Percentiles rank a stretch among this genome's conserved stretches.
Evolutionary conservation across 108 stramenopile species (phyloP).

Genomic region (Fragilaria radians): DNA sequence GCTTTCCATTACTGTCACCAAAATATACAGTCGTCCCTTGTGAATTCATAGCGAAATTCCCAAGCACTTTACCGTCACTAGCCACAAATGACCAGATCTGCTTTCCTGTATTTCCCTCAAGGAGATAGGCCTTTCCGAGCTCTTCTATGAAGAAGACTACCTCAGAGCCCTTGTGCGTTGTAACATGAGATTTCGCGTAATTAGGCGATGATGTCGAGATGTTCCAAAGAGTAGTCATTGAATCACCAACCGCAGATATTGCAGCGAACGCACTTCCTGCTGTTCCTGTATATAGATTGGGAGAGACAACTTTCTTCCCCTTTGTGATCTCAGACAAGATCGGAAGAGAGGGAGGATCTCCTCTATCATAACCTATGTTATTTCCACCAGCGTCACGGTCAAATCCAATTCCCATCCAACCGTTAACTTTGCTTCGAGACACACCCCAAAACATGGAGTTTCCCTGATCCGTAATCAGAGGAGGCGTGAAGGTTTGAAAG

Average conservation of each 20-base stretch:
- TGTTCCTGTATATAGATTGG: slow-evolving; percentile 10
- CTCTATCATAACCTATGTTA: slow-evolving; percentile 3
- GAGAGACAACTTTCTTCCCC: not conserved
- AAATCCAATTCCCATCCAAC: no score
- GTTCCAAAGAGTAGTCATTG: not conserved
- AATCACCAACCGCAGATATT: not conserved
- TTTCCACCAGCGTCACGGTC: slow-evolving; percentile 6
- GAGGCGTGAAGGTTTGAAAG: slow-evolving; percentile 27
- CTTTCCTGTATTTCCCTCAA: not conserved
- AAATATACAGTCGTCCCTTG: slow-evolving; percentile 13
- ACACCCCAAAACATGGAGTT: slow-evolving; percentile 15
- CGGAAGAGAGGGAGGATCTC: not conserved
- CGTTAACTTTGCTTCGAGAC: slow-evolving; percentile 22
- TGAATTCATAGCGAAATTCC: slow-evolving; percentile 14
- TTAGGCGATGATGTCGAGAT: not conserved
- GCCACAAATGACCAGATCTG: slow-evolving; percentile 7
- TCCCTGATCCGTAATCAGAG: slow-evolving; percentile 26
- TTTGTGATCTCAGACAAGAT: not conserved
- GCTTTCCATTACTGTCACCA: slow-evolving; percentile 4
- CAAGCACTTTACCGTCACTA: not conserved
- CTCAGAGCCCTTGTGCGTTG: slow-evolving; percentile 1
- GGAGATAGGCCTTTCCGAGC: slow-evolving; percentile 5
- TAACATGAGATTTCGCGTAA: slow-evolving; percentile 1
- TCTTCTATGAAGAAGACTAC: slow-evolving; percentile 13
- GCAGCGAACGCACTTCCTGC: slow-evolving; percentile 9